These are phyloP conservation scores for Talaromyces nanjingensis DNA, from an alignment of 495 filamentous ascomycete species.

Conservation along the genomic window DNA sequence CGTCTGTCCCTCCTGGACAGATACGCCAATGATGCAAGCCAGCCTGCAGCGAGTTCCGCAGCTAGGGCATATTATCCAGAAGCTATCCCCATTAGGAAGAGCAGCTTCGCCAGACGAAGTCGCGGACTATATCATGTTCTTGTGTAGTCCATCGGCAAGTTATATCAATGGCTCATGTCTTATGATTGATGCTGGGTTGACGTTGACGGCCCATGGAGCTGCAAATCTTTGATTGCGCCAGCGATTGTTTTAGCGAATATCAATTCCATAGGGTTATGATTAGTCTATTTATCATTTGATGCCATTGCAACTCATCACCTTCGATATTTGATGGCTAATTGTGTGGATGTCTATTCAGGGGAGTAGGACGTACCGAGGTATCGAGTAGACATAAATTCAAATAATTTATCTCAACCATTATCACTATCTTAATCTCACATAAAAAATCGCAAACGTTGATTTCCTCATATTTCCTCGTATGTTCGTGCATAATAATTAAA, in stretches of 20 bases:
- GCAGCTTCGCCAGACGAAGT: conserved; percentile 33
- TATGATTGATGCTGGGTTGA: conserved; percentile 3
- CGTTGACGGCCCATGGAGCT: background rate
- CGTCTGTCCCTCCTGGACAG: conserved; percentile 34
- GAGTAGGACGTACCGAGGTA: background rate
- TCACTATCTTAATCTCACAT: conserved; percentile 5
- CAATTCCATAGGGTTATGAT: too few relatives aligned
- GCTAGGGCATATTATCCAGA: conserved; percentile 12
- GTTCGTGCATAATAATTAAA: conserved; percentile 2
- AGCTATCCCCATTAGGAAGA: conserved; percentile 24
- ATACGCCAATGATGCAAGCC: conserved; percentile 31
- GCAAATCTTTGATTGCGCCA: background rate
- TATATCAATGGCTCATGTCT: conserved; percentile 18
- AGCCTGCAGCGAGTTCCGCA: conserved; percentile 19
- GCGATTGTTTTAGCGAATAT: too few relatives aligned
- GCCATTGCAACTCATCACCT: too few relatives aligned
- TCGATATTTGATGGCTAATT: too few relatives aligned
- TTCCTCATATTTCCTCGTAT: background rate
- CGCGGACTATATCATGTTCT: conserved; percentile 33
- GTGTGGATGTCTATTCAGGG: too few relatives aligned
- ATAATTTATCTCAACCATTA: background rate
- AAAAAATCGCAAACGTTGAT: background rate
- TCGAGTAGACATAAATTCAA: background rate
- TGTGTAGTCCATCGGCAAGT: conserved; percentile 33
- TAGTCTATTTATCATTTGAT: too few relatives aligned